These are phyloP conservation scores for Dendrobium nobile DNA, from an alignment of 106 monocot species.

Conservation along the genomic window DNA sequence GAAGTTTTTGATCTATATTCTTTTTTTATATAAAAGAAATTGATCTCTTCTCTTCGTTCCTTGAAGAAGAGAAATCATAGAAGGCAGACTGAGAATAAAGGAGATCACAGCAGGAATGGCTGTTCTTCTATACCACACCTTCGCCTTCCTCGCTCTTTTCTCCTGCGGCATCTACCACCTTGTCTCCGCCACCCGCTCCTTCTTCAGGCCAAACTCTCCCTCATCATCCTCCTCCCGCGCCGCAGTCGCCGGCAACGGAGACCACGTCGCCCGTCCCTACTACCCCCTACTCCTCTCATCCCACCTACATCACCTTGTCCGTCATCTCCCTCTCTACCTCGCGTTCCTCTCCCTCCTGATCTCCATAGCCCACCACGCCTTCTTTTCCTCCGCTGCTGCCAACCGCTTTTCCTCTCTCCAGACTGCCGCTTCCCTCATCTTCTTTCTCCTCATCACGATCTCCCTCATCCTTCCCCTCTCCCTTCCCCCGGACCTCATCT, in stretches of 20 bases:
- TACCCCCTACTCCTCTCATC: conserved; percentile 29
- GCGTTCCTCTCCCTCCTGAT: conserved; percentile 7
- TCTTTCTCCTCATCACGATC: conserved; percentile 16
- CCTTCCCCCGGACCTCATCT: conserved; percentile 14
- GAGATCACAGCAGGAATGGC: conserved; percentile 2
- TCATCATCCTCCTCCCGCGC: conserved; percentile 43
- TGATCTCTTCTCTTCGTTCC: neutral
- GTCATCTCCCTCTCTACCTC: conserved; percentile 17
- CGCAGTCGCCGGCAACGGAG: conserved; percentile 17
- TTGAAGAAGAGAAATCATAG: neutral
- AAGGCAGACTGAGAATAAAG: too few relatives aligned
- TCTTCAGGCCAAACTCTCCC: conserved; percentile 26
- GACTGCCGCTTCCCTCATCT: conserved; percentile 17
- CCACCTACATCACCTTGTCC: conserved; percentile 2
- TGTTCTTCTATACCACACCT: conserved; percentile 22
- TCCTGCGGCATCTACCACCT: conserved; percentile 63
- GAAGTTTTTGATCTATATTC: neutral
- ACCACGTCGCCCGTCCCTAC: conserved; percentile 36
- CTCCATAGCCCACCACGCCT: conserved; percentile 18
- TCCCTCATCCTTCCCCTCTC: conserved; percentile 17
- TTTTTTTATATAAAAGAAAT: too few relatives aligned
- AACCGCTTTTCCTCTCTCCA: conserved; percentile 18
- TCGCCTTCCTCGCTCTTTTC: conserved; percentile 38
- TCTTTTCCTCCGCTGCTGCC: conserved; percentile 17
- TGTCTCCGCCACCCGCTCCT: conserved; percentile 31